Percentiles rank a stretch among this genome's conserved stretches.
Conservation (phyloP, 2,329 filamentous ascomycete species). For the Colletotrichum scovillei region DNA sequence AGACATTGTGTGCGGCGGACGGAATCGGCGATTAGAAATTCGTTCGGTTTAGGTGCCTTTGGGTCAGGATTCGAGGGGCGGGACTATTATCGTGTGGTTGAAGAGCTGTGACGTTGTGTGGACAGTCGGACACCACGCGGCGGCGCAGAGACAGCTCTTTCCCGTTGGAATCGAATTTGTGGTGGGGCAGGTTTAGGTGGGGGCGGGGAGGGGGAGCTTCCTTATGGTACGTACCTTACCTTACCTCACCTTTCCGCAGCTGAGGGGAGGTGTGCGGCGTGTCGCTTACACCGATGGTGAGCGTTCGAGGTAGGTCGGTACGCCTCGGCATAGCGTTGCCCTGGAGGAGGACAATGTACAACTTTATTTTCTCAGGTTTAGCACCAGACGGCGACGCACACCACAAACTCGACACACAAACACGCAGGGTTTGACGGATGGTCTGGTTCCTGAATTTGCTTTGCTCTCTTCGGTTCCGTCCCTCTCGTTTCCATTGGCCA, state of each 20-base stretch:
- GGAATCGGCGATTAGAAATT: background rate
- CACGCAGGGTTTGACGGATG: conserved; percentile 12
- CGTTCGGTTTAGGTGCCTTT: background rate
- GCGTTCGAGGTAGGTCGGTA: conserved; percentile 25
- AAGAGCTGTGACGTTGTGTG: background rate
- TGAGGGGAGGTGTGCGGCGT: background rate
- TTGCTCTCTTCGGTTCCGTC: conserved; percentile 7
- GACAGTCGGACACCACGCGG: background rate
- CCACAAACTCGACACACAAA: too few species aligned
- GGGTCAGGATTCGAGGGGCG: background rate
- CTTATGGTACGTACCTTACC: background rate
- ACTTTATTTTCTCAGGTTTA: conserved; percentile 3
- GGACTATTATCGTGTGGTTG: background rate
- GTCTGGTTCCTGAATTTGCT: conserved; percentile 28
- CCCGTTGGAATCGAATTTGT: conserved; percentile 19
- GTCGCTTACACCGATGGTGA: conserved; percentile 25
- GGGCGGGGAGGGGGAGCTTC: conserved; percentile 19
- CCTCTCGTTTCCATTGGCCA: conserved; percentile 17
- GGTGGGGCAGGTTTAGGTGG: conserved; percentile 23
- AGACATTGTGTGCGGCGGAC: conserved; percentile 60
- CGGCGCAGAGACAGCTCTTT: background rate
- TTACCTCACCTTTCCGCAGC: background rate
- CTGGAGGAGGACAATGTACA: background rate
- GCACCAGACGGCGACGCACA: background rate
- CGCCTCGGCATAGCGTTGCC: conserved; percentile 28